Percentiles rank a stretch among this genome's conserved stretches.
Conservation (phyloP, 345 rosid genomes). For the Pistacia integerrima region DNA sequence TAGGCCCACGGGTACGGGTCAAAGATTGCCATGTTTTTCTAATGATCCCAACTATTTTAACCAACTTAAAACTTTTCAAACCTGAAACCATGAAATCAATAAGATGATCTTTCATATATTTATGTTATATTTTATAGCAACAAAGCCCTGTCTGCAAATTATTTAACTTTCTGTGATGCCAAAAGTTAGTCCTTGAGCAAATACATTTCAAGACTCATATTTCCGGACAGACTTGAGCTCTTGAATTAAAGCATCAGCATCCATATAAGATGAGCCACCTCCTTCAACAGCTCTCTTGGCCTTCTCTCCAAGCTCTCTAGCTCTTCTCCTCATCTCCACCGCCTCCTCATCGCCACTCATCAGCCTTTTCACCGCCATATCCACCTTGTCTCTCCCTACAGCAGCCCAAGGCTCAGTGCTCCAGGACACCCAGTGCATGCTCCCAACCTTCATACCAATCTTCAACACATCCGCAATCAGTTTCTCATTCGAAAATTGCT, state of each 20-base stretch:
- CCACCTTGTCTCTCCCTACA: conserved; percentile 39
- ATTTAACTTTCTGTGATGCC: not conserved
- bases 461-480: conserved; percentile 34
- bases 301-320: conserved; percentile 30
- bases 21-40: too few species aligned
- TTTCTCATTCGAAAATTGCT: conserved; percentile 55
- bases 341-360: conserved; percentile 40
- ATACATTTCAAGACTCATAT: not conserved
- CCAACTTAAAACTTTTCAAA: too few species aligned
- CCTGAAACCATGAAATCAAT: not conserved
- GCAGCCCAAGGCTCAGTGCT: conserved; percentile 18
- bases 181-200: not conserved
- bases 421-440: conserved; percentile 34
- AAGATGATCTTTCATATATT: not conserved
- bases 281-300: conserved; percentile 48
- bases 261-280: conserved; percentile 47
- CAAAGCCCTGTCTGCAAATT: not conserved
- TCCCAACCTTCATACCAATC: conserved; percentile 48
- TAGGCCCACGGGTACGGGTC: too few species aligned
- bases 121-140: not conserved
- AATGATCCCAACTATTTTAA: too few species aligned
- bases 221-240: conserved; percentile 27
- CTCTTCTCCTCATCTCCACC: conserved; percentile 39
- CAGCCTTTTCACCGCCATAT: conserved; percentile 33
- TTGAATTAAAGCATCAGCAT: conserved; percentile 31